Conservation (phyloP, 148 eudicot genomes). For the Linanthus parryae region DNA sequence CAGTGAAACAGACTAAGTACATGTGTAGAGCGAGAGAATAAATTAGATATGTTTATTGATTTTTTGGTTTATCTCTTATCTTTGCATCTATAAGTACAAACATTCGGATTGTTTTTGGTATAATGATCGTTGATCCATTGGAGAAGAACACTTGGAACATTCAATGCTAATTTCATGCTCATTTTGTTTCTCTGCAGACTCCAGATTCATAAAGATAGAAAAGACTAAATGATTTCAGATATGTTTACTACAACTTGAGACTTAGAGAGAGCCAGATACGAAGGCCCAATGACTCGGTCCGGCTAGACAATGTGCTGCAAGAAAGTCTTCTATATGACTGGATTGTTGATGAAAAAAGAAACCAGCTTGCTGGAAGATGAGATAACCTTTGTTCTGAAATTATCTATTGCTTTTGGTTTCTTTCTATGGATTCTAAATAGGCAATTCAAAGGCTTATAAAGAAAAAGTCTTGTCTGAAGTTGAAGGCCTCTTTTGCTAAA, state of each 20-base stretch:
- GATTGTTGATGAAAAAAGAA: slow-evolving; percentile 63
- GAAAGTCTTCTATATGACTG: slow-evolving; percentile 76
- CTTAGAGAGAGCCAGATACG: slow-evolving; percentile 77
- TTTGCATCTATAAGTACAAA: no score
- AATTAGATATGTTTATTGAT: no score
- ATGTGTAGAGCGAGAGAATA: no score
- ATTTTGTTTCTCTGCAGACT: no score
- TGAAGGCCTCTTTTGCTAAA: no score
- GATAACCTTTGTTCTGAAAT: slow-evolving; percentile 33
- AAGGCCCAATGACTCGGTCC: slow-evolving; percentile 32
- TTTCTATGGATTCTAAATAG: background rate
- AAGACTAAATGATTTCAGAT: slow-evolving; percentile 55
- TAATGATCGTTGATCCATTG: no score
- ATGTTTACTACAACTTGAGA: slow-evolving; percentile 79
- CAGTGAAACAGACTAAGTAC: no score
- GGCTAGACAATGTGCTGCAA: slow-evolving; percentile 57
- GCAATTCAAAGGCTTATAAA: background rate
- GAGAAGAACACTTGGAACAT: no score
- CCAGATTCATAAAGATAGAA: no score
- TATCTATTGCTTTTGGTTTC: background rate
- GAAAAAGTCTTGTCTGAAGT: background rate
- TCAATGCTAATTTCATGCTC: no score
- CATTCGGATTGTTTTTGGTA: no score
- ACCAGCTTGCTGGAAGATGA: slow-evolving; percentile 56
- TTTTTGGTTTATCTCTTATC: no score